These are phyloP conservation scores for Fusarium sulawesiense DNA, from an alignment of 2,329 filamentous ascomycete genomes.

Conservation along the genomic window DNA sequence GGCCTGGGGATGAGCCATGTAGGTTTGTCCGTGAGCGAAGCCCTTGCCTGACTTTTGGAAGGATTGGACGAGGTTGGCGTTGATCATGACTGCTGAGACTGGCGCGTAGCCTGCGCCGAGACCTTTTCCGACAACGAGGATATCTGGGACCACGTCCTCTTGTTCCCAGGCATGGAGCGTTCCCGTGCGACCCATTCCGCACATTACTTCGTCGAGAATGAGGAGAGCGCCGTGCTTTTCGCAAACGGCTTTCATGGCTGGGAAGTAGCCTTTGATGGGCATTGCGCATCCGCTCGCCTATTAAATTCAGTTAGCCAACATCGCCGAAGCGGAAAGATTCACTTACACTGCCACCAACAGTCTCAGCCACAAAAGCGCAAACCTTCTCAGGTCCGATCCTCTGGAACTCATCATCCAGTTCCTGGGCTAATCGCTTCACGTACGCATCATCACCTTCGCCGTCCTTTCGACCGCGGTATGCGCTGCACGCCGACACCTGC, in stretches of 20 bases:
- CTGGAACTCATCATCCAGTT: slow-evolving; percentile 61
- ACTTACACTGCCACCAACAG: slow-evolving; percentile 50
- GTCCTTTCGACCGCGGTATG: slow-evolving; percentile 5
- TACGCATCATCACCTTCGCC: slow-evolving; percentile 51
- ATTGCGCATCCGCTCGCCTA: slow-evolving; percentile 39
- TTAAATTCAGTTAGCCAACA: too few relatives aligned
- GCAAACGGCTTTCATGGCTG: slow-evolving; percentile 65
- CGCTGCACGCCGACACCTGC: slow-evolving; percentile 13
- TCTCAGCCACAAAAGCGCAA: slow-evolving; percentile 62
- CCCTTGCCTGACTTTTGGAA: slow-evolving; percentile 31
- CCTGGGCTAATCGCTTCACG: slow-evolving; percentile 53
- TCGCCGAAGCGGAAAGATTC: too few relatives aligned
- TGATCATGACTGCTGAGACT: slow-evolving; percentile 32
- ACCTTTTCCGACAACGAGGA: slow-evolving; percentile 74
- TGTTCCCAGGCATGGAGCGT: slow-evolving; percentile 73
- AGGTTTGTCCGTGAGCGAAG: slow-evolving; percentile 33
- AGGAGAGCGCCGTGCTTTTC: slow-evolving; percentile 66
- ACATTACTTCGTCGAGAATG: slow-evolving; percentile 75
- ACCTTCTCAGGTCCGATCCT: slow-evolving; percentile 59
- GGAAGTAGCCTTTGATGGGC: slow-evolving; percentile 60
- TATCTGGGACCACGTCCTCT: slow-evolving; percentile 68
- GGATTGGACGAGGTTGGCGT: slow-evolving; percentile 21
- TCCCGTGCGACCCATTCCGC: slow-evolving; percentile 71
- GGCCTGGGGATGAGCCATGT: slow-evolving; percentile 34
- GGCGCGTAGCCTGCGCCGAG: slow-evolving; percentile 57